phyloP scores from a whole-genome alignment of 768 basidiomycete species.

The Rubroboletus pulcherrimus region DNA sequence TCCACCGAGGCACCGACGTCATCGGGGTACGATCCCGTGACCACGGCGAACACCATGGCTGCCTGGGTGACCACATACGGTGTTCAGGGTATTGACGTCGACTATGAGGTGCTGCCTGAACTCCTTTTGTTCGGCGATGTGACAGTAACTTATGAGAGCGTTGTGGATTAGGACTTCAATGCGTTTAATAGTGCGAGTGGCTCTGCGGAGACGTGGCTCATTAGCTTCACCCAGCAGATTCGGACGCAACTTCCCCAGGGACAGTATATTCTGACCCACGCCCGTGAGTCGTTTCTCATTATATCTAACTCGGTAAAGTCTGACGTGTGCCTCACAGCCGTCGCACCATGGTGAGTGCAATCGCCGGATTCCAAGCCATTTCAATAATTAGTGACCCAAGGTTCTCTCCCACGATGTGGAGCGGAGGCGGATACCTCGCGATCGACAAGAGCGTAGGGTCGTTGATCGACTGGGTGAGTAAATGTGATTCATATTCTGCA shows the following conservation, averaged over 20 bases:
- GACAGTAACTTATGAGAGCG: not conserved
- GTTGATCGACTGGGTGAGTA: conserved; percentile 43
- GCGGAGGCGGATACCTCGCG: conserved; percentile 37
- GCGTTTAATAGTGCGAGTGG: conserved; percentile 38
- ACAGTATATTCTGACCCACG: conserved; percentile 30
- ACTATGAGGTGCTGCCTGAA: conserved; percentile 40
- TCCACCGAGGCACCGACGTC: conserved; percentile 41
- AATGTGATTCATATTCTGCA: not conserved
- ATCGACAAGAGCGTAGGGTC: conserved; percentile 37
- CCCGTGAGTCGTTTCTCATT: conserved; percentile 21
- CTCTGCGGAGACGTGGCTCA: conserved; percentile 25
- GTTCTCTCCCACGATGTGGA: conserved; percentile 15
- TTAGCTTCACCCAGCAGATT: conserved; percentile 8
- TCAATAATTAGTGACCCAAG: too few species aligned
- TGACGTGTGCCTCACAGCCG: not conserved
- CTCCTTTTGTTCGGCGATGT: not conserved
- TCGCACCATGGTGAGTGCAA: conserved; percentile 3
- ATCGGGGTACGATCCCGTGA: conserved; percentile 35
- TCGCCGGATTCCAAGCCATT: too few species aligned
- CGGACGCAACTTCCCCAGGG: conserved; percentile 16
- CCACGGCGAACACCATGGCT: conserved; percentile 42
- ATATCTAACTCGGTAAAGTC: not conserved
- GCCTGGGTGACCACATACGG: conserved; percentile 45
- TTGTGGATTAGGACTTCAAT: conserved; percentile 27
- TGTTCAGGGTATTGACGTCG: conserved; percentile 50